Conservation (phyloP, 257 asterid species). For the Eustoma russellianum region DNA sequence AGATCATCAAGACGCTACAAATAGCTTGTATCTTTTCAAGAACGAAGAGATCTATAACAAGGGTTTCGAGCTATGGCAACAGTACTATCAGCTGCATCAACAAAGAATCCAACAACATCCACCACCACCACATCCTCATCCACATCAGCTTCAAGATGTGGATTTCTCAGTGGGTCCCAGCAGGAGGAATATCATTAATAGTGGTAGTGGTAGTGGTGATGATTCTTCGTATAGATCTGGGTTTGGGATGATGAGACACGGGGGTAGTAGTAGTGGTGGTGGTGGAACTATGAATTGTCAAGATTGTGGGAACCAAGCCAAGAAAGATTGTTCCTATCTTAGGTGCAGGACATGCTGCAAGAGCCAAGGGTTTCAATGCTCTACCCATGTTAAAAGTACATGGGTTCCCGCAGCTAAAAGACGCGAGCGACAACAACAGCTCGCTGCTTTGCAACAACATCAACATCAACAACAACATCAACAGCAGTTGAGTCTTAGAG, state of each 20-base stretch:
- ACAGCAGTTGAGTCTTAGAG: slow-evolving; percentile 26
- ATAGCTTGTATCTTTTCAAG: slow-evolving; percentile 38
- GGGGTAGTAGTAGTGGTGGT: slow-evolving; percentile 15
- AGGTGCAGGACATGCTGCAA: slow-evolving; percentile 73
- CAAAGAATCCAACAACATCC: slow-evolving; percentile 18
- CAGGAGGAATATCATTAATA: slow-evolving; percentile 16
- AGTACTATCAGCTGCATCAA: slow-evolving; percentile 44
- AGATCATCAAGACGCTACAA: slow-evolving; percentile 11
- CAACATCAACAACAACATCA: slow-evolving; percentile 18
- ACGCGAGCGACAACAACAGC: slow-evolving; percentile 52
- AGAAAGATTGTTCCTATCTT: slow-evolving; percentile 56
- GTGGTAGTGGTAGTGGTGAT: slow-evolving; percentile 21
- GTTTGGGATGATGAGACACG: slow-evolving; percentile 37
- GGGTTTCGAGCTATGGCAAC: slow-evolving; percentile 90
- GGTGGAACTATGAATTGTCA: slow-evolving; percentile 51
- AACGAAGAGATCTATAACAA: slow-evolving; percentile 70
- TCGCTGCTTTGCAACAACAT: slow-evolving; percentile 19
- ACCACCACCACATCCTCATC: no score
- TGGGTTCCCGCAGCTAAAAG: slow-evolving; percentile 78
- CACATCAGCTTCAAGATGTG: slow-evolving; percentile 25
- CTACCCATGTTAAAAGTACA: slow-evolving; percentile 63
- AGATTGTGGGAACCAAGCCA: slow-evolving; percentile 72
- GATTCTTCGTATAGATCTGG: slow-evolving; percentile 23
- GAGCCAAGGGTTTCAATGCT: slow-evolving; percentile 62
- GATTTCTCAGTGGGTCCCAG: slow-evolving; percentile 38